Evolutionary conservation across 2,329 filamentous ascomycete species (phyloP), one percentile per base, ranked within the genome.

Genomic region (Scedosporium minutisporum): DNA sequence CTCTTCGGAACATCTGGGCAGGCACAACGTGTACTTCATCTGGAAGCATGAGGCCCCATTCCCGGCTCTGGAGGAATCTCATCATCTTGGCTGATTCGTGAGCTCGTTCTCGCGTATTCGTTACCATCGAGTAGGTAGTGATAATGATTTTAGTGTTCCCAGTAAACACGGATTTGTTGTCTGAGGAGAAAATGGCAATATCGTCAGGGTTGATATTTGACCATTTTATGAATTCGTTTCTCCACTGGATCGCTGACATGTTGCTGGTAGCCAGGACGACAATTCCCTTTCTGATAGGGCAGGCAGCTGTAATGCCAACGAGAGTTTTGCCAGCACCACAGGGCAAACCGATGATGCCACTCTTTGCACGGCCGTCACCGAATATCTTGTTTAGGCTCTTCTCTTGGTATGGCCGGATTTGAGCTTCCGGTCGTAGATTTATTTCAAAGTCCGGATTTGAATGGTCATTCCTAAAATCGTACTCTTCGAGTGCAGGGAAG

Each of bases 371-470:
- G 58, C 93, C 93, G 71, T 99, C 99, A 71, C 95, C 93, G 73
- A 99, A 99, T 95, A 99, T 99, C 75, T 99, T 99, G 78, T 91
- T 96, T 9, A 99, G 80, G 67, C 92, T 96, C 77, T 97, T 96
- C 74, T 99, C 95, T 73, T 99, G 95, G 69, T 99, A 99, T 65
- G 96, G 78, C 72, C 93, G 87, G 71, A 97, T 97, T 70, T 93
- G 89, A 0, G 93, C 93, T 63, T 88, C 87, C 0, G 93, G 93
- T 68, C 90, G 90, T 58, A 97, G 80, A 72, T 97, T 93, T 68
- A 99, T 99, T 63, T 97, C 92, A 41, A 99, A 79, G 60, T 91
- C 96, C 0, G 93, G 85, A 70, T 97, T 99, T 67, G 86, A 82
- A 64, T 90, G 85, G 72, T 99, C 95, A 68, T 95, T 93, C 63